Conservation (phyloP, 768 basidiomycete genomes). For the Agaricus subrufescens region DNA sequence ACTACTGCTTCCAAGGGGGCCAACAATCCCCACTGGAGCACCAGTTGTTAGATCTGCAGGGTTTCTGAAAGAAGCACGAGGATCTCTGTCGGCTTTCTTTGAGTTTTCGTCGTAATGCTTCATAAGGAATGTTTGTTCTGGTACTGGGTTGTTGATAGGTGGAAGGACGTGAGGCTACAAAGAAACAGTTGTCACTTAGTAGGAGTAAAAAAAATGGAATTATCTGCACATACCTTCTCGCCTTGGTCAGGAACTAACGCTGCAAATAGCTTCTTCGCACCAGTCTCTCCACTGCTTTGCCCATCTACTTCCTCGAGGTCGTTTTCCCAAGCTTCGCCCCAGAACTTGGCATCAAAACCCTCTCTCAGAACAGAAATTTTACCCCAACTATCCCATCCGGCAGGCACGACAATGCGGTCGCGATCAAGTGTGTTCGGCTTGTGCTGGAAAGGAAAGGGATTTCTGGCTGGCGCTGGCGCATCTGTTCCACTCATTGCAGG, state of each 20-base stretch:
- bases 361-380: conserved; percentile 90
- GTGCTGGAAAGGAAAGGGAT: conserved; percentile 82
- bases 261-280: conserved; percentile 65
- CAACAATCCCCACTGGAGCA: conserved; percentile 75
- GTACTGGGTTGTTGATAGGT: conserved; percentile 74
- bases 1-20: conserved; percentile 85
- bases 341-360: conserved; percentile 79
- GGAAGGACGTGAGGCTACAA: conserved; percentile 60
- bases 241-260: conserved; percentile 74
- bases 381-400: conserved; percentile 98
- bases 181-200: conserved; percentile 1
- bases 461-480: conserved; percentile 61
- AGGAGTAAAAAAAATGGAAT: conserved; percentile 2
- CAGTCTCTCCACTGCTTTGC: conserved; percentile 40
- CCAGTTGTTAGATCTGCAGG: conserved; percentile 55
- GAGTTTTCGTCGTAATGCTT: conserved; percentile 90
- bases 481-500: conserved; percentile 61
- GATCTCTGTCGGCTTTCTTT: conserved; percentile 87
- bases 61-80: conserved; percentile 81
- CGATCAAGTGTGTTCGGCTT: conserved; percentile 92
- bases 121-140: conserved; percentile 88
- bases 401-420: conserved; percentile 86
- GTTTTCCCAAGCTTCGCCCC: conserved; percentile 77
- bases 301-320: conserved; percentile 52
- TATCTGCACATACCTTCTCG: conserved; percentile 49